Evolutionary conservation across 306 rosid genomes (phyloP).

Genomic region (Pyrus pyrifolia): DNA sequence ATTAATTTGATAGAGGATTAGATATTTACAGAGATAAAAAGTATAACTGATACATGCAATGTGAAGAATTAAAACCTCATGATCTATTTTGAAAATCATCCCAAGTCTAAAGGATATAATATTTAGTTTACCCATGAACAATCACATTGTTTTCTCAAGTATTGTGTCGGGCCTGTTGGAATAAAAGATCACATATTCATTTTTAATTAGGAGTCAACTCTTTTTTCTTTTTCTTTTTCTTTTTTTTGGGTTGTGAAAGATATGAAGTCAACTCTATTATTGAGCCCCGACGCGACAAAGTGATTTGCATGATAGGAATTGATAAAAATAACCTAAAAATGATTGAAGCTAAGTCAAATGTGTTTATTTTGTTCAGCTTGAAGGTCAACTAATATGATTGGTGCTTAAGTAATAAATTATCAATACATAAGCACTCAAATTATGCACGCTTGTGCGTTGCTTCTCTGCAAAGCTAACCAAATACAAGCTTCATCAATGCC

Average conservation of each 20-base stretch:
- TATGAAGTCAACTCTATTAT: not conserved
- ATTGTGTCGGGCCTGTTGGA: not conserved
- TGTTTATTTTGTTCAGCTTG: not conserved
- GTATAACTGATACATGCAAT: too few species aligned
- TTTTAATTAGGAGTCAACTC: not conserved
- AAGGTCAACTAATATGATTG: not conserved
- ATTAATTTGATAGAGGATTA: too few species aligned
- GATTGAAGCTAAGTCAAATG: not conserved
- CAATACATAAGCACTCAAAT: not conserved
- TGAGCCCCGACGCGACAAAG: not conserved
- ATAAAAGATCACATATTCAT: not conserved
- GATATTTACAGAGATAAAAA: too few species aligned
- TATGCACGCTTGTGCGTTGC: not conserved
- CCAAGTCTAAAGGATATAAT: too few species aligned
- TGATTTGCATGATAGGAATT: not conserved
- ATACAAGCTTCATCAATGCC: too few species aligned
- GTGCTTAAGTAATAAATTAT: not conserved
- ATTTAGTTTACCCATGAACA: not conserved
- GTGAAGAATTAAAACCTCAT: too few species aligned
- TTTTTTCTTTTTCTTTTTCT: too few species aligned
- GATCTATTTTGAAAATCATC: too few species aligned
- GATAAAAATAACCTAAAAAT: not conserved
- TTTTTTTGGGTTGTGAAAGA: not conserved
- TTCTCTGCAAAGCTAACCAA: not conserved
- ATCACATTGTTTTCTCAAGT: not conserved